Conservation (phyloP, 192 early-diverging fungal genomes). For the Physocladia obscura region DNA sequence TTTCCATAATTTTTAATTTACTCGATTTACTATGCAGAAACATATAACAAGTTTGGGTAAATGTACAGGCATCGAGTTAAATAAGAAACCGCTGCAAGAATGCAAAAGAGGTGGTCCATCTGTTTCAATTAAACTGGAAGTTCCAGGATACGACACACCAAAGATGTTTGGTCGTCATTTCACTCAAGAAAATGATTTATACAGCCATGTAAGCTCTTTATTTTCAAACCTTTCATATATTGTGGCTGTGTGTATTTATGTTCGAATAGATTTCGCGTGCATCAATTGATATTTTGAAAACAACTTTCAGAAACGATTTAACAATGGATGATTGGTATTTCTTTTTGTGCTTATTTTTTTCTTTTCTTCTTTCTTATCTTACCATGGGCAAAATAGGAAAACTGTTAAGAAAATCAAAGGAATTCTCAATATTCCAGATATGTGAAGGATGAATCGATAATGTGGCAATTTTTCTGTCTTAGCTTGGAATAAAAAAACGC, state of each 20-base stretch:
- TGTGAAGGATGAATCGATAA: too few relatives aligned
- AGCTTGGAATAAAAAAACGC: too few relatives aligned
- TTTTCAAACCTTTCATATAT: neutral
- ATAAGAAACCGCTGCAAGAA: slow-evolving; percentile 79
- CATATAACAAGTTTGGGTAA: slow-evolving; percentile 78
- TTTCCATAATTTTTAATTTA: neutral
- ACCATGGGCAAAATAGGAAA: slow-evolving; percentile 13
- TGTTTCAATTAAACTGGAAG: slow-evolving; percentile 90
- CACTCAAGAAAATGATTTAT: slow-evolving; percentile 75
- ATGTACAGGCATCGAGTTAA: slow-evolving; percentile 88
- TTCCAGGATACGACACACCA: slow-evolving; percentile 75
- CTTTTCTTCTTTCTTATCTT: neutral
- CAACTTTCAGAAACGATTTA: slow-evolving; percentile 89
- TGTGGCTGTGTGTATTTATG: neutral
- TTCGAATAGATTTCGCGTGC: slow-evolving; percentile 73
- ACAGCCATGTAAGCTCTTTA: slow-evolving; percentile 50
- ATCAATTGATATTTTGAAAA: slow-evolving; percentile 94
- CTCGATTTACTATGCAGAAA: slow-evolving; percentile 38
- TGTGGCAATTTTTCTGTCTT: too few relatives aligned
- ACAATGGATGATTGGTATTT: slow-evolving; percentile 80
- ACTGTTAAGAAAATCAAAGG: slow-evolving; percentile 28
- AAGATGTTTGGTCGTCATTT: slow-evolving; percentile 95
- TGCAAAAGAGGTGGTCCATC: slow-evolving; percentile 82
- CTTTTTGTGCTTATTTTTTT: neutral
- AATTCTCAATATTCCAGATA: slow-evolving; percentile 23